Evolutionary conservation across 2,329 filamentous ascomycete genomes (phyloP).

Genomic region (Fusarium beomiforme): DNA sequence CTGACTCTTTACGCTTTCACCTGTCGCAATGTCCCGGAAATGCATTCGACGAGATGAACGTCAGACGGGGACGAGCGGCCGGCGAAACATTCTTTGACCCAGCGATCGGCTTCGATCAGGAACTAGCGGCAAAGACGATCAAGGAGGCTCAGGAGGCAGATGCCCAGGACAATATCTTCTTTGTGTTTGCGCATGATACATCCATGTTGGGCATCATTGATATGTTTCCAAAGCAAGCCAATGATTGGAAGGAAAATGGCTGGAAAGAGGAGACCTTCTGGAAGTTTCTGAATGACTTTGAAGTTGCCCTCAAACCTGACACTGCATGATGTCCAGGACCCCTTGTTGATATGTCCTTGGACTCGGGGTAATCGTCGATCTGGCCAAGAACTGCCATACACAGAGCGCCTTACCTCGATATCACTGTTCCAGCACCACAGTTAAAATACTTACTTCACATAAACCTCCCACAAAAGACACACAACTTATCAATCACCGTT

Average conservation of each 20-base stretch:
- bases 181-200: conserved; percentile 1
- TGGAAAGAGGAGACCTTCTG: conserved; percentile 10
- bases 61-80: not conserved
- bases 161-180: conserved; percentile 13
- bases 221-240: not conserved
- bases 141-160: conserved; percentile 9
- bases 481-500: not conserved
- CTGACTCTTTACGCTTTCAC: not conserved
- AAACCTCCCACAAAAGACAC: not conserved
- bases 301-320: not conserved
- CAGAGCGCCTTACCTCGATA: too few relatives aligned
- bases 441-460: too few relatives aligned
- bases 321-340: not conserved
- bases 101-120: not conserved
- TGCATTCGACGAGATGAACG: not conserved
- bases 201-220: conserved; percentile 3
- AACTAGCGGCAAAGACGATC: not conserved
- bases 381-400: too few relatives aligned
- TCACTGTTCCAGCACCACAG: not conserved
- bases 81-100: conserved; percentile 13
- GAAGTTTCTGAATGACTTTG: conserved; percentile 13
- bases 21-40: conserved; percentile 4
- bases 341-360: not conserved
- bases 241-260: conserved; percentile 10
- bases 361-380: not conserved